A percentile compares a stretch with the other conserved stretches of the same genome.
Conservation (phyloP, 352 stramenopile genomes). For the Pythium sukuiense region DNA sequence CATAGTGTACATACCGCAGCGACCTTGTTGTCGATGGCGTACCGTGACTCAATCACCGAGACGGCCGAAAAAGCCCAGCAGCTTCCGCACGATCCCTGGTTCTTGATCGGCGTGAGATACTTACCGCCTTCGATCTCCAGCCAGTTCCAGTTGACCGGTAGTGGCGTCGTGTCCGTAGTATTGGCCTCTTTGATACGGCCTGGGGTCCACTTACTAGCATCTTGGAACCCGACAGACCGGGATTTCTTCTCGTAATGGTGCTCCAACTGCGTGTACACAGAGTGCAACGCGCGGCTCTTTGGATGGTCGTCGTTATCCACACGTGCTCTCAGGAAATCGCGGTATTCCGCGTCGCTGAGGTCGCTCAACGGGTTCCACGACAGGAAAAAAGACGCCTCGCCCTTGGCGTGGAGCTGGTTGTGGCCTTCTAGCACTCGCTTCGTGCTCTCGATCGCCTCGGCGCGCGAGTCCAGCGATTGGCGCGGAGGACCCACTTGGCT, state of each 20-base stretch:
- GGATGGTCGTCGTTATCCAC: slow-evolving; percentile 31
- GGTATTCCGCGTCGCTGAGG: slow-evolving; percentile 66
- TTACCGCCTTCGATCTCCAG: slow-evolving; percentile 65
- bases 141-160: slow-evolving; percentile 61
- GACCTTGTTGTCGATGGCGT: slow-evolving; percentile 77
- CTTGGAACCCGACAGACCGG: slow-evolving; percentile 26
- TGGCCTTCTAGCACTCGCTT: slow-evolving; percentile 39
- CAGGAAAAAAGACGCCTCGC: slow-evolving; percentile 50
- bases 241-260: slow-evolving; percentile 5
- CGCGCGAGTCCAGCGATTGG: slow-evolving; percentile 40
- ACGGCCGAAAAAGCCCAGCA: slow-evolving; percentile 93
- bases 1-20: slow-evolving; percentile 34
- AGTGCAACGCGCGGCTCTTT: slow-evolving; percentile 21
- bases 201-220: slow-evolving; percentile 19
- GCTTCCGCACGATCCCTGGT: slow-evolving; percentile 91
- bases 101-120: slow-evolving; percentile 91
- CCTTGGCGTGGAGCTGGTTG: slow-evolving; percentile 46
- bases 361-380: slow-evolving; percentile 69
- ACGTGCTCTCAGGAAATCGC: slow-evolving; percentile 49
- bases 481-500: slow-evolving; percentile 43
- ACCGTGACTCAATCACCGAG: slow-evolving; percentile 69
- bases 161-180: slow-evolving; percentile 30
- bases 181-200: slow-evolving; percentile 20
- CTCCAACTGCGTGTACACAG: slow-evolving; percentile 24
- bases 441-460: slow-evolving; percentile 44